phyloP scores from a whole-genome alignment of 129 eudicot genomes.

The Ambrosia trifida region DNA sequence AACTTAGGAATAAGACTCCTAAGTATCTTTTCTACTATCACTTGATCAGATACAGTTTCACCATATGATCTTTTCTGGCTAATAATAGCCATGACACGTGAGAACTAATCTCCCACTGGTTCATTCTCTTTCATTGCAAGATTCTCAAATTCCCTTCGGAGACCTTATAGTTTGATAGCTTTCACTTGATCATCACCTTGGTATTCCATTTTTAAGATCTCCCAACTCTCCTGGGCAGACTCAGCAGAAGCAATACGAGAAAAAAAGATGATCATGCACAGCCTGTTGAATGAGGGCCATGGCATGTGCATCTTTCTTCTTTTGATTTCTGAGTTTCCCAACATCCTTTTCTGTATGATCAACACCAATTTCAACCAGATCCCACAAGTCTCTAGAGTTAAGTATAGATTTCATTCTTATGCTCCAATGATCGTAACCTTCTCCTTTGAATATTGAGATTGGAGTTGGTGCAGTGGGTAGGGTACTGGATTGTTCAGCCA shows the following conservation, averaged over 20 bases:
- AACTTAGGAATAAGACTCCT: background rate
- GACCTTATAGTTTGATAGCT: background rate
- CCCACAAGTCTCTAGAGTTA: background rate
- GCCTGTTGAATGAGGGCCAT: background rate
- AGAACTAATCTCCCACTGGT: background rate
- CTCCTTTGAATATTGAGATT: background rate
- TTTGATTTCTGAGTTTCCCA: background rate
- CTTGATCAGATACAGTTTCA: background rate
- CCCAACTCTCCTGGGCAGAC: background rate
- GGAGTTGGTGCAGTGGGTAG: background rate
- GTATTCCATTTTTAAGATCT: background rate
- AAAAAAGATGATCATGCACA: background rate
- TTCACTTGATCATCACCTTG: no score
- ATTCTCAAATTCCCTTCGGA: background rate
- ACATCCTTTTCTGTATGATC: background rate
- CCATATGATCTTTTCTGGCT: background rate
- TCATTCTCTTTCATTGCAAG: background rate
- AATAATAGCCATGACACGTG: background rate
- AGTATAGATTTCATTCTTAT: background rate
- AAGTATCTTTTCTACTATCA: background rate
- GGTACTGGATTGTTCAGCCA: background rate
- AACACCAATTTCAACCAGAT: background rate
- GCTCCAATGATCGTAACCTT: background rate
- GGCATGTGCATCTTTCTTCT: background rate
- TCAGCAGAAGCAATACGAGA: background rate